Evolutionary conservation across 306 rosid genomes (phyloP), one percentile per base, ranked within the genome.

Genomic region (Hippophae rhamnoides): DNA sequence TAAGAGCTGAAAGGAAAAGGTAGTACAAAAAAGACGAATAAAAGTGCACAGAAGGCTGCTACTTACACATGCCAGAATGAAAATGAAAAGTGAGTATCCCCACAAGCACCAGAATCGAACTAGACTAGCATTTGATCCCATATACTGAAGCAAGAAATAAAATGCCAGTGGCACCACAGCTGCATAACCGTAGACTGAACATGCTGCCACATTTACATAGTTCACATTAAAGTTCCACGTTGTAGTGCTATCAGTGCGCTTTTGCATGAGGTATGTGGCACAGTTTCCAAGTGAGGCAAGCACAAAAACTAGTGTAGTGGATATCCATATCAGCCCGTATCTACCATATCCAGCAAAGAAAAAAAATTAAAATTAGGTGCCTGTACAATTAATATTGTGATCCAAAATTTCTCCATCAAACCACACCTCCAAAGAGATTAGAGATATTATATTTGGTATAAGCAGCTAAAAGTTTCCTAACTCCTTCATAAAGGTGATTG

Each of bases 71-170:
- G 92, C 87, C 52, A 69, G 69, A 66, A 85, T 60, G 75, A 92
- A 92, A 69, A 92, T 75, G 80, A 85, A 71, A 68, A 92, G 96
- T 65, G 98, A 92, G 78, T 92, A 92, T 47, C 98, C 98, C 98
- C 98, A 92, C 95, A 92, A 75, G 72, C 96, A 92, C 98, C 98
- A 92, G 70, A 87, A 82, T 54, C 71, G 81, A 61, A 87, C 56
- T 61, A 92, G 95, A 76, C 77, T 85, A 45, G 89, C 74, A 63
- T 74, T 81, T 54, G 96, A 63, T 60, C 98, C 98, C 84, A 85
- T 52, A 62, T 92, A 87, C 66, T 80, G 89, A 40, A 92, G 95
- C 79, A 77, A 73, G 75, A 92, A 87, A 67, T 81, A 92, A 75
- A 81, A 92, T 50, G 89, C 92, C 82, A 83, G 44, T 7, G 98